A percentile compares a stretch with the other conserved stretches of the same genome.
Evolutionary conservation across 371 early-diverging fungal genomes (phyloP).

Genomic region (Actinomucor elegans): DNA sequence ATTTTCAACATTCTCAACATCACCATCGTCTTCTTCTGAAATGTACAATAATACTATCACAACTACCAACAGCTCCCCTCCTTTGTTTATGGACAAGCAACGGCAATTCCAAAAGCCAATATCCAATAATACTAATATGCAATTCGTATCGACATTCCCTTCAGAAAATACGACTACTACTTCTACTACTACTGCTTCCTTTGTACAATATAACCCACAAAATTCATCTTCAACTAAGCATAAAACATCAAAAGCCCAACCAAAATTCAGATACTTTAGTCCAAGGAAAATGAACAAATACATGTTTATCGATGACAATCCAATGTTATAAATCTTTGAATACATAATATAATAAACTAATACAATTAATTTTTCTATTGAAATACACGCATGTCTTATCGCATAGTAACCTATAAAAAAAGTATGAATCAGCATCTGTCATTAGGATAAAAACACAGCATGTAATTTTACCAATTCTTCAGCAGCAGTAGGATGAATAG

Average conservation of each 20-base stretch:
- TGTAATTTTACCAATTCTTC: slow-evolving; percentile 75
- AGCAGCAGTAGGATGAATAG: slow-evolving; percentile 98
- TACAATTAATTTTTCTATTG: neutral
- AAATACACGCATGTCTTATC: slow-evolving; percentile 1
- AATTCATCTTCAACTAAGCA: slow-evolving; percentile 4
- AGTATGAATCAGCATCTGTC: neutral
- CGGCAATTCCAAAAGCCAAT: neutral
- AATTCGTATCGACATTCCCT: slow-evolving; percentile 1
- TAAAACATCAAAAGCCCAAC: slow-evolving; percentile 35
- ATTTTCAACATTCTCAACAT: neutral
- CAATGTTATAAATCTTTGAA: slow-evolving; percentile 8
- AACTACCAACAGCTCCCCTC: too few species aligned
- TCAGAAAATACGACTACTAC: neutral
- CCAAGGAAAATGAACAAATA: slow-evolving; percentile 52
- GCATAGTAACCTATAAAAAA: slow-evolving; percentile 11
- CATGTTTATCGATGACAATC: slow-evolving; percentile 49
- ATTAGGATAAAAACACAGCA: neutral
- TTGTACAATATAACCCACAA: slow-evolving; percentile 10
- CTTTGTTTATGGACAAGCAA: neutral
- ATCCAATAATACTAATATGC: neutral
- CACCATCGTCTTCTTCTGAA: neutral
- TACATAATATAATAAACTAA: neutral
- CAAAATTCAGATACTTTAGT: slow-evolving; percentile 50
- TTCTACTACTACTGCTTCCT: neutral
- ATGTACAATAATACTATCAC: too few species aligned